Conservation (phyloP, 208 protist genomes). For the Tritrichomonas foetus region DNA sequence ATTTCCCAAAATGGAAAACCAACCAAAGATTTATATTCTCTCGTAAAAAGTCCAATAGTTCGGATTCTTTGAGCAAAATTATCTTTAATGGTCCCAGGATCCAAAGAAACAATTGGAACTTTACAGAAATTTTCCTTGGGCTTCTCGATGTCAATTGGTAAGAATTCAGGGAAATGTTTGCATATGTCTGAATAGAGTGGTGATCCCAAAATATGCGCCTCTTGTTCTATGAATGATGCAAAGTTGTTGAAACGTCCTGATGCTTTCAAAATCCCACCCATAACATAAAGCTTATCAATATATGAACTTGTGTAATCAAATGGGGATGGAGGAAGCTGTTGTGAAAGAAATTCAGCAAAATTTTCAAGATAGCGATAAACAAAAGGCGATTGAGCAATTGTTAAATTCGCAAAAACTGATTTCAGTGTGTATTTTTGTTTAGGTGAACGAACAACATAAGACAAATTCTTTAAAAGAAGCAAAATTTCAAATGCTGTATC, state of each 20-base stretch:
- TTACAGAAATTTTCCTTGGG: not conserved
- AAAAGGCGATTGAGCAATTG: not conserved
- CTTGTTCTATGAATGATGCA: not conserved
- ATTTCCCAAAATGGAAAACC: not conserved
- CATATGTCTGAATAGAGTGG: not conserved
- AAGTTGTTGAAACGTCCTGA: not conserved
- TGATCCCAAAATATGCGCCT: not conserved
- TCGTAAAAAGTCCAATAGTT: not conserved
- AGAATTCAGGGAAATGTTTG: not conserved
- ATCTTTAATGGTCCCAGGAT: not conserved
- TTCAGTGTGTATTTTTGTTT: not conserved
- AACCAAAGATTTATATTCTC: not conserved
- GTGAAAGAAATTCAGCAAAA: not conserved
- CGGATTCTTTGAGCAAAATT: not conserved
- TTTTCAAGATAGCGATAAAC: not conserved
- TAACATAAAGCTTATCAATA: not conserved
- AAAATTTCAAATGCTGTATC: not conserved
- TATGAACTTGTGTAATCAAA: not conserved
- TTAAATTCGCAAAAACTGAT: not conserved
- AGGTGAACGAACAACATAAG: not conserved
- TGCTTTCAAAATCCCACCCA: not conserved
- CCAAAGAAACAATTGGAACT: not conserved
- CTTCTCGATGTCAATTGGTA: not conserved
- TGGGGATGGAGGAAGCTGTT: not conserved
- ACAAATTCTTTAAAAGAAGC: not conserved